Conservation (phyloP, 2,329 filamentous ascomycete genomes). For the Coccinonectria pachysandricola region DNA sequence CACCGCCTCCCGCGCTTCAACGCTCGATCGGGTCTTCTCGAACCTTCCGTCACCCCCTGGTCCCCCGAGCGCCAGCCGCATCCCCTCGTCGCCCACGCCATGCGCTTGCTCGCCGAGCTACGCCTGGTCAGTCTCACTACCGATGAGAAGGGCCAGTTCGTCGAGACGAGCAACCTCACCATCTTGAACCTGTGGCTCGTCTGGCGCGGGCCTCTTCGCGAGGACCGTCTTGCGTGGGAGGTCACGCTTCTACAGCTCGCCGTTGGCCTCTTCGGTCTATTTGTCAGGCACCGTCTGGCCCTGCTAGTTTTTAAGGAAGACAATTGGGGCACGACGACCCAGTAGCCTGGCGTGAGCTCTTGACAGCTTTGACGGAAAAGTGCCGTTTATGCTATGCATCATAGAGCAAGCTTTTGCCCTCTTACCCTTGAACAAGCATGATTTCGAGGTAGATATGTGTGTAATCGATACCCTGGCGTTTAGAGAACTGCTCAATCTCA, state of each 20-base stretch:
- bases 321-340: constrained; percentile 47
- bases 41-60: constrained; percentile 78
- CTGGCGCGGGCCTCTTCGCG: constrained; percentile 83
- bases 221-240: constrained; percentile 72
- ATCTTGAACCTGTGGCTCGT: constrained; percentile 94
- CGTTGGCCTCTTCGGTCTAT: constrained; percentile 71
- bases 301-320: constrained; percentile 84
- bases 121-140: constrained; percentile 57
- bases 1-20: constrained; percentile 89
- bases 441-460: no score
- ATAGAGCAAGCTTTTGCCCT: no score
- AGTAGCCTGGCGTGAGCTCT: no score
- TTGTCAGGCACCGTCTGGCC: constrained; percentile 77
- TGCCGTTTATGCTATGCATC: no score
- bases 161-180: constrained; percentile 82
- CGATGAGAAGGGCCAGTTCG: constrained; percentile 59
- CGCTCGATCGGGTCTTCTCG: constrained; percentile 69
- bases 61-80: constrained; percentile 55
- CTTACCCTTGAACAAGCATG: no score
- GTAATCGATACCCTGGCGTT: no score
- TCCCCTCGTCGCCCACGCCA: constrained; percentile 46
- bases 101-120: constrained; percentile 61
- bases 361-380: no score
- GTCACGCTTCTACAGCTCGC: constrained; percentile 68
- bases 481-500: no score